Conservation (phyloP, 768 basidiomycete species). For the Mycena pura region DNA sequence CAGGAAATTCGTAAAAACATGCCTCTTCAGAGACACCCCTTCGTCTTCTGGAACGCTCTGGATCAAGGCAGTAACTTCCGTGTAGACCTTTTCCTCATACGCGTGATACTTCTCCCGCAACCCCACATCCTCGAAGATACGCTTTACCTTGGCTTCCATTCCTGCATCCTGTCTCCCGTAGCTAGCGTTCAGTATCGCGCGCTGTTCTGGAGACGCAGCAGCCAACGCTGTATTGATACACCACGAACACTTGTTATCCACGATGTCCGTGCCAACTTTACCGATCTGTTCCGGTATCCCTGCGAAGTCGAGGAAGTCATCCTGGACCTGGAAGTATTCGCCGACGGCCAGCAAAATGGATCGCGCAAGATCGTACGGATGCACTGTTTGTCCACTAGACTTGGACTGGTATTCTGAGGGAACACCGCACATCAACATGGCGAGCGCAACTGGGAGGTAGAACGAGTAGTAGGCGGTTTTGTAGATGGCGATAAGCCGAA, state of each 20-base stretch:
- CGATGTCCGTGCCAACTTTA: slow-evolving; percentile 96
- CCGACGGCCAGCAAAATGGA: slow-evolving; percentile 90
- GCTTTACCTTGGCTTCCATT: slow-evolving; percentile 52
- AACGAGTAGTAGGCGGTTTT: slow-evolving; percentile 99
- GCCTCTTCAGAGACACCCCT: slow-evolving; percentile 52
- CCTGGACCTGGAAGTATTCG: slow-evolving; percentile 98
- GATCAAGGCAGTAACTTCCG: slow-evolving; percentile 71
- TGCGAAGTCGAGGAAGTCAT: slow-evolving; percentile 94
- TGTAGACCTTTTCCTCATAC: slow-evolving; percentile 82
- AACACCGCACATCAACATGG: slow-evolving; percentile 79
- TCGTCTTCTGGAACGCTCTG: slow-evolving; percentile 70
- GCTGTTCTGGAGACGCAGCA: slow-evolving; percentile 59
- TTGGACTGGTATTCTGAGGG: slow-evolving; percentile 50
- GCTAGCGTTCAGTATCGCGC: slow-evolving; percentile 58
- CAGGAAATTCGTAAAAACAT: slow-evolving; percentile 86
- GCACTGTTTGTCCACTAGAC: slow-evolving; percentile 29
- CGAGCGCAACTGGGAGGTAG: slow-evolving; percentile 96
- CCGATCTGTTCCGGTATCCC: slow-evolving; percentile 90
- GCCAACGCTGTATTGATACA: slow-evolving; percentile 86
- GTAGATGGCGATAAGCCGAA: slow-evolving; percentile 91
- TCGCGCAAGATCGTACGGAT: slow-evolving; percentile 75
- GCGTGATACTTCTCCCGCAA: slow-evolving; percentile 68
- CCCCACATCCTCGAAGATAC: slow-evolving; percentile 74
- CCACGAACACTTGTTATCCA: slow-evolving; percentile 99
- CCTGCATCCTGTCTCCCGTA: slow-evolving; percentile 56